A percentile compares a stretch with the other conserved stretches of the same genome.
Conservation (phyloP, 257 asterid genomes). For the Scutellaria baicalensis region DNA sequence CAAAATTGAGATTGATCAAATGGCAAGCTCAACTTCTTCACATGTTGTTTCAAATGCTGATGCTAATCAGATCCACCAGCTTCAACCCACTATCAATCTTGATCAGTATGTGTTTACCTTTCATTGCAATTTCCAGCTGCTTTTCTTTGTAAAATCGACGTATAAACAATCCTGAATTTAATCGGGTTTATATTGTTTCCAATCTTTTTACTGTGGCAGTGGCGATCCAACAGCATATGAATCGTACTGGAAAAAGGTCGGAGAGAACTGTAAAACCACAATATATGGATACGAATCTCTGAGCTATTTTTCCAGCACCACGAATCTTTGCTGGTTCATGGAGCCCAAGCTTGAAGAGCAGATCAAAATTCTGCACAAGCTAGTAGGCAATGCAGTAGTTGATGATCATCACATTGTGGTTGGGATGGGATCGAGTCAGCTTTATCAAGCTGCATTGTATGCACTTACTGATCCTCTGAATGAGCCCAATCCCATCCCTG, state of each 20-base stretch:
- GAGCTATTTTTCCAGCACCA: conserved; percentile 51
- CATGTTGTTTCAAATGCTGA: not conserved
- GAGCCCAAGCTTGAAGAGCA: conserved; percentile 55
- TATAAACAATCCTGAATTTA: not conserved
- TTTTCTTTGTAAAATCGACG: conserved; percentile 25
- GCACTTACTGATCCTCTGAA: conserved; percentile 35
- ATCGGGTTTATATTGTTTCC: not conserved
- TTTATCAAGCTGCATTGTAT: conserved; percentile 55
- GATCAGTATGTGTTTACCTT: conserved; percentile 44
- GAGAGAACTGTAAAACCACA: conserved; percentile 8
- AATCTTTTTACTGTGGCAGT: not conserved
- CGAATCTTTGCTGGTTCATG: conserved; percentile 58
- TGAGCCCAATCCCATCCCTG: conserved; percentile 31
- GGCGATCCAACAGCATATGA: conserved; percentile 36
- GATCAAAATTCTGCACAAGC: conserved; percentile 41
- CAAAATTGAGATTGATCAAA: conserved; percentile 2
- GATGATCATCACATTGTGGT: conserved; percentile 43
- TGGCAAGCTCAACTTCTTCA: not conserved
- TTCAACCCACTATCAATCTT: conserved; percentile 27
- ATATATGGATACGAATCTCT: conserved; percentile 36
- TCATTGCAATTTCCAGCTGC: no score
- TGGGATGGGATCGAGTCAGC: conserved; percentile 80
- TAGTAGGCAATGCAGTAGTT: conserved; percentile 53
- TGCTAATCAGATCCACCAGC: not conserved
- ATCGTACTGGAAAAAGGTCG: conserved; percentile 15